Percentiles rank a stretch among this genome's conserved stretches.
These are phyloP conservation scores for Thinopyrum obtusiflorum DNA, from an alignment of 202 grass and related monocot species.

Conservation along the genomic window DNA sequence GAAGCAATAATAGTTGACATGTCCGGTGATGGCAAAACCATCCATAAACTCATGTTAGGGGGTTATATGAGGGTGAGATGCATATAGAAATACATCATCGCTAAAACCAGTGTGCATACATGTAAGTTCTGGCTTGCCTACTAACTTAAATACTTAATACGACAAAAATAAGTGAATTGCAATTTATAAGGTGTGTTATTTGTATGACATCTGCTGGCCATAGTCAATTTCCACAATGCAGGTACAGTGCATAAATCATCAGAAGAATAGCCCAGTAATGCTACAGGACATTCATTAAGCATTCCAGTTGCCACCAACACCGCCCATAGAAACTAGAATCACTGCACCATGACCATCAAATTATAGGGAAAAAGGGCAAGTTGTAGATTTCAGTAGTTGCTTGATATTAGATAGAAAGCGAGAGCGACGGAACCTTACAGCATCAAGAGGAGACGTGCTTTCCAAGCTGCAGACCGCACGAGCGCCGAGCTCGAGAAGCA, in stretches of 20 bases:
- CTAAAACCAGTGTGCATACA: neutral
- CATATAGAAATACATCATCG: neutral
- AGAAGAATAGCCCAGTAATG: neutral
- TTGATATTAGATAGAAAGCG: neutral
- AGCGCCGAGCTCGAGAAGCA: slow-evolving; percentile 69
- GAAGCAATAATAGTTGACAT: neutral
- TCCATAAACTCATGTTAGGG: neutral
- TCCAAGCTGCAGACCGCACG: slow-evolving; percentile 75
- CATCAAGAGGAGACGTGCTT: slow-evolving; percentile 63
- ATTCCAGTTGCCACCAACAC: neutral
- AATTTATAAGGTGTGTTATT: neutral
- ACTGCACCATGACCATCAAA: neutral
- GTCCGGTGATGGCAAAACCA: neutral
- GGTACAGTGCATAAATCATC: neutral
- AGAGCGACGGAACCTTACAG: slow-evolving; percentile 42
- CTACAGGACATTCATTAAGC: neutral
- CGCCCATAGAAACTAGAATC: neutral
- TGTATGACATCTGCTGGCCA: neutral
- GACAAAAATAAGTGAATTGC: neutral
- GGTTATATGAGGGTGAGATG: neutral
- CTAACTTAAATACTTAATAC: slow-evolving; percentile 18
- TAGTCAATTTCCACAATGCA: neutral
- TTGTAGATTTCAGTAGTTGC: neutral
- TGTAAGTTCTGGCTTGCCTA: neutral
- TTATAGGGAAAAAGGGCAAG: neutral